Evolutionary conservation across 257 asterid species (phyloP), one percentile per base, ranked within the genome.

Genomic region (Paulownia fortunei): DNA sequence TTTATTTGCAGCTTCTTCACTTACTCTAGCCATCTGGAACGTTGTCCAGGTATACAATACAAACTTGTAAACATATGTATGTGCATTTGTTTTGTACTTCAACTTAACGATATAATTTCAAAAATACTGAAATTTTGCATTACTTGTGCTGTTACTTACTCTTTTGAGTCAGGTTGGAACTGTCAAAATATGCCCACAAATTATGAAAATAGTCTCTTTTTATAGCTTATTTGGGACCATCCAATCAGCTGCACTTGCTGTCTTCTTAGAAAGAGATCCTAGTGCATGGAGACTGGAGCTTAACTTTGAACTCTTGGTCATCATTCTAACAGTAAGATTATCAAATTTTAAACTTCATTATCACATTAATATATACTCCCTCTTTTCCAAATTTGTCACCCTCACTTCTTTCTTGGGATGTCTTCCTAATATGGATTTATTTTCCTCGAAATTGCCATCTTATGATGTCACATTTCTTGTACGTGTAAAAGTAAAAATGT

Each of bases 191-290:
- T 88, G 91, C 86, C 87, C 96, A 80, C 87, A 89, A 77, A 86
- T 87, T 77, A 89, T 89, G 92, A 92, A 88, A 87, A 81, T 87
- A 67, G 76, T 88, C 26, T 76, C 87, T 30, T 85, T 87, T 69
- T 92, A 92, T 84, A 92, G 93, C 87, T 78, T 90, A 70, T 83
- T 86, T 62, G 97, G 97, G 85, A 87, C 96, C 5, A 64, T 87
- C 66, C 96, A 86, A 78, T 78, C 96, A 54, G 86, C 85, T 11
- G 23, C 74, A 9, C 78, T 88, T 70, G 88, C 96, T 23, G 5
- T 84, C 0, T 76, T 82, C 36, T n/a, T 86, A 5, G 96, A 89
- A 84, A 84, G 78, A 78, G 91, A 92, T 83, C 32, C 66, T 1
- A 76, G 11, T 44, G 92, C 91, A 23, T 92, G 97, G 97, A 87